Evolutionary conservation across 2,329 filamentous ascomycete genomes (phyloP).

Genomic region (Ceratocystis lukuohia): DNA sequence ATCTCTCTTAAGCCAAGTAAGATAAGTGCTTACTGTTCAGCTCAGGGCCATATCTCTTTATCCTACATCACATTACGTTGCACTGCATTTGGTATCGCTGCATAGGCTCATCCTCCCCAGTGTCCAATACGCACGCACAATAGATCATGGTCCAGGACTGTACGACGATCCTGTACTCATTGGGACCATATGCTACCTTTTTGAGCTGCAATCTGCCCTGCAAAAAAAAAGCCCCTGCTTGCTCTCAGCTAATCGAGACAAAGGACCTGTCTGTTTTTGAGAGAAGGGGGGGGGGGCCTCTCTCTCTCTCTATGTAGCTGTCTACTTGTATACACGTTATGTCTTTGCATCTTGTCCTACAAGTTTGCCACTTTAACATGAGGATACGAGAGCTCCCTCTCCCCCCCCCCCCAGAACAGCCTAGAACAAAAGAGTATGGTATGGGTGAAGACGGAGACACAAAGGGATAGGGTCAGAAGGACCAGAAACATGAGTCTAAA

Average conservation of each 20-base stretch:
- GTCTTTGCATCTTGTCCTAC: background rate
- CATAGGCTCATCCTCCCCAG: background rate
- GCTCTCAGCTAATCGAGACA: background rate
- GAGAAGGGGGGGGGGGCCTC: background rate
- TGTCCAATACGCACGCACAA: background rate
- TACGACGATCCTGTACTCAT: background rate
- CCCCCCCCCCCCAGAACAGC: background rate
- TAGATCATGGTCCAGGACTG: background rate
- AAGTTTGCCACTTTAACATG: background rate
- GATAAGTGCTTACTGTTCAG: background rate
- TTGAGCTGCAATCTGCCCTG: background rate
- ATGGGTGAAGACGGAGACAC: too few relatives aligned
- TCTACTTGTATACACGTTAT: background rate
- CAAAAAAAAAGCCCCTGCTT: background rate
- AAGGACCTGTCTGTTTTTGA: background rate
- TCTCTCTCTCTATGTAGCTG: too few relatives aligned
- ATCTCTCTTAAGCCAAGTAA: background rate
- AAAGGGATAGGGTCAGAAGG: too few relatives aligned
- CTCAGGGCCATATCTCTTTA: background rate
- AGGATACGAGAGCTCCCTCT: background rate
- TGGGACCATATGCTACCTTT: background rate
- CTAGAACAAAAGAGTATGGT: background rate
- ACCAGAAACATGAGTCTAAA: too few relatives aligned
- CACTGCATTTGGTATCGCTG: background rate
- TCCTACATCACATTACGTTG: background rate